Percentiles rank a stretch among this genome's conserved stretches.
phyloP scores from a whole-genome alignment of 768 basidiomycete species.

The Xerocomellus chrysenteron region DNA sequence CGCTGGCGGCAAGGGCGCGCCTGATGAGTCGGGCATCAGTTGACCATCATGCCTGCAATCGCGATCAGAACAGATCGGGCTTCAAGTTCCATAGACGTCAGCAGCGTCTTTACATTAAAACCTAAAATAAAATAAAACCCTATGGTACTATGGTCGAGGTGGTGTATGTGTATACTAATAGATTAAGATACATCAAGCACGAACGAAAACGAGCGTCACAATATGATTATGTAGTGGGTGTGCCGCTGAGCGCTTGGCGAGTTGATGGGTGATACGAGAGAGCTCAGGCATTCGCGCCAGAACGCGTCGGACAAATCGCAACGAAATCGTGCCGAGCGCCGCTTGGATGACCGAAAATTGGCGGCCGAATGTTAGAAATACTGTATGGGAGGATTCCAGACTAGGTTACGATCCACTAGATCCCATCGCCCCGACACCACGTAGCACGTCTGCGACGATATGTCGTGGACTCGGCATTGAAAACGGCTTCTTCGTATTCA shows the following conservation, averaged over 20 bases:
- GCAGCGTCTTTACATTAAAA: not conserved
- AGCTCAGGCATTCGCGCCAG: not conserved
- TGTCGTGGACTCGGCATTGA: conserved; percentile 18
- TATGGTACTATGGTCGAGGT: not conserved
- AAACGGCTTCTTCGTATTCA: conserved; percentile 16
- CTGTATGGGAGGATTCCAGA: not conserved
- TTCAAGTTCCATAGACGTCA: no score
- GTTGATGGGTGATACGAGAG: not conserved
- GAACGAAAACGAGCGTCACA: not conserved
- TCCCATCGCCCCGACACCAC: conserved; percentile 42
- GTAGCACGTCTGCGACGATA: conserved; percentile 39
- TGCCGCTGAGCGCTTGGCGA: not conserved
- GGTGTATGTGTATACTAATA: not conserved
- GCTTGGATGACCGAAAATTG: not conserved
- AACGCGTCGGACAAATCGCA: no score
- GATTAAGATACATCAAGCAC: not conserved
- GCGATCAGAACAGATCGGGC: no score
- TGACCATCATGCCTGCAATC: no score
- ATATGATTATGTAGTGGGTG: not conserved
- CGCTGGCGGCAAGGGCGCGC: no score
- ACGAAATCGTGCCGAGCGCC: not conserved
- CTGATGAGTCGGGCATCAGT: no score
- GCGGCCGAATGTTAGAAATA: not conserved
- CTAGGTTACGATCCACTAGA: not conserved
- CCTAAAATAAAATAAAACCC: not conserved